Base-by-base conservation (phyloP, 495 filamentous ascomycete genomes). In the Niebla homalea region DNA sequence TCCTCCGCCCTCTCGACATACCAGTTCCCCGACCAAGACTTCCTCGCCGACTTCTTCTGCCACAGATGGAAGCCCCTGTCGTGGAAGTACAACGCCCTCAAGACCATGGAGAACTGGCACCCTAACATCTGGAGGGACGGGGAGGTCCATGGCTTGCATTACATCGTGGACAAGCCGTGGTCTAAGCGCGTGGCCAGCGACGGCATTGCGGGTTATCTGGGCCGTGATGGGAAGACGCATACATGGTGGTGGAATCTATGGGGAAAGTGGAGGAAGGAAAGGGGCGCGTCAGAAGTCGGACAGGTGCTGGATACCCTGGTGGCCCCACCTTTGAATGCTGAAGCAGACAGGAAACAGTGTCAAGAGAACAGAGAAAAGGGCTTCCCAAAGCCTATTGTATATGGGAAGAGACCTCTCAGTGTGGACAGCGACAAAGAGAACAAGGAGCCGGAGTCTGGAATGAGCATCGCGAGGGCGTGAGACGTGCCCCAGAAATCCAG, bases 121-220 rank as follows among this genome's bases (percentile, higher is more conserved):
- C 26, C 60, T 6, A 61, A 71, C 23, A 67, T 77, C n/a, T 78
- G 76, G 76, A 60, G 63, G 21, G 74, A 77, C 51, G 67, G 66
- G 1, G 67, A 71, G 43, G 68, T 77, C 16, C 56, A 56, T 14
- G 69, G 64, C 29, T 40, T 75, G 43, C 76, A 79, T 55, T 77
- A 74, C 51, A 74, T 78, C 58, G 69, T 76, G 7, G 71, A 77
- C 41, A 78, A 79, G 60, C 76, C 76, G n/a, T 78, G 74, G 76
- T 62, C 58, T 41, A 61, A 58, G 45, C 52, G 69, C 25, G 61
- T 75, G 6, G 60, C 51, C 12, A 57, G 51, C 40, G 70, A 72
- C 56, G 67, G 67, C 4, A 54, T 60, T 11, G 72, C 64, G 14
- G 70, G 70, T 4, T 66, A 72, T 57, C 50, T 64, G 36, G 65